Percentiles rank a stretch among this genome's conserved stretches.
These are phyloP conservation scores for Verbena officinalis DNA, from an alignment of 257 asterid species.

Conservation along the genomic window DNA sequence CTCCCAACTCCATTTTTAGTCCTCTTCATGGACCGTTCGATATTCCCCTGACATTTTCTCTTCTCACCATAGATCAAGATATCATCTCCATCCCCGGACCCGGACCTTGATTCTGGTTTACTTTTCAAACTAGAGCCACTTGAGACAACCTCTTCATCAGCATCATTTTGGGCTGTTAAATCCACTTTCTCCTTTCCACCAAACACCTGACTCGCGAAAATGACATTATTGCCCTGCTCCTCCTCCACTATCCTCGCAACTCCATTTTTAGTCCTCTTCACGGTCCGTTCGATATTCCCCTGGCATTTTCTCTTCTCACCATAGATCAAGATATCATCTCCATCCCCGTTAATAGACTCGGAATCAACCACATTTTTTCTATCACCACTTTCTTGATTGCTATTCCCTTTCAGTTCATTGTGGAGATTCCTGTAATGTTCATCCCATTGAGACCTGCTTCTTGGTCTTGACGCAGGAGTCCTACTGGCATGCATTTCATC, in stretches of 20 bases:
- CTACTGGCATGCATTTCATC: constrained; percentile 18
- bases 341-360: neutral
- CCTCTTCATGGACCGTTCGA: neutral
- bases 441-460: constrained; percentile 37
- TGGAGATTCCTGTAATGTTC: neutral
- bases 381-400: neutral
- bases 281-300: neutral
- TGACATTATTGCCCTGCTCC: neutral
- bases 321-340: neutral
- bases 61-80: constrained; percentile 1
- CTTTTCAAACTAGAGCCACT: constrained; percentile 23
- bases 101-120: constrained; percentile 4
- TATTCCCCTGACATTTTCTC: neutral
- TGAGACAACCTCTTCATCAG: constrained; percentile 25
- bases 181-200: constrained; percentile 16
- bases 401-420: constrained; percentile 12
- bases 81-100: neutral
- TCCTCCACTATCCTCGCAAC: neutral
- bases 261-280: neutral
- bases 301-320: neutral
- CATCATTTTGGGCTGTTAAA: neutral
- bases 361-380: neutral
- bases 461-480: constrained; percentile 20
- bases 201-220: neutral
- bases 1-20: neutral